Base-by-base conservation (phyloP, 2,329 filamentous ascomycete species). In the Chalara sp. region DNA sequence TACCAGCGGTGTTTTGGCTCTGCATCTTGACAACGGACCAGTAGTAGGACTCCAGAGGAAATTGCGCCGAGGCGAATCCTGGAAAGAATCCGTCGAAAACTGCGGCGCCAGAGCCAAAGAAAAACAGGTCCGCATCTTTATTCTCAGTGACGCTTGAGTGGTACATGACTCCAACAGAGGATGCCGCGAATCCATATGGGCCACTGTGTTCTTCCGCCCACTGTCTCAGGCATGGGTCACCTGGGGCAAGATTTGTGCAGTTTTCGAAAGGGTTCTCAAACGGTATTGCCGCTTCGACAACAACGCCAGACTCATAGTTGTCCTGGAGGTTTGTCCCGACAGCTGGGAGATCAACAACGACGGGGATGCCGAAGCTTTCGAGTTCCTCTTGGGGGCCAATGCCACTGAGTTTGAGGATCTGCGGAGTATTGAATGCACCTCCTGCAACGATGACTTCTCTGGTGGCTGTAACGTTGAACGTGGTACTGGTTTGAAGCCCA, bases 251-350 rank as follows among this genome's bases (percentile, higher is more conserved):
- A 29, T 44, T 29, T 32, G 68, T 64, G 33, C 43, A 45, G 10
- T 11, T 13, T 6, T n/a, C 5, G 6, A 30, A n/a, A 31, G 13
- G 6, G 10, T 10, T 10, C n/a, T n/a, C n/a, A 12, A 45, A 45
- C 6, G 31, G n/a, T 5, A 31, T 31, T 6, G 7, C 31, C 10
- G 67, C 56, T 6, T 74, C 68, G 33, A 70, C 74, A 37, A 73
- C 63, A 28, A 76, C 65, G n/a, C 67, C 65, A 46, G 75, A 70
- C 61, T 76, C 76, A 61, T 78, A 77, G 52, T 76, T 49, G 75
- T 73, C 57, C 75, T 78, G 72, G 2, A 83, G 68, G 65, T 84
- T 83, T 32, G 69, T 72, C 39, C 82, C 83, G n/a, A 86, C 81
- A 6, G 86, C 81, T 0, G 80, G 81, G 1, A 81, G 71, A 59